Percentiles rank a stretch among this genome's conserved stretches.
These are phyloP conservation scores for Exophiala oligosperma DNA, from an alignment of 2,329 filamentous ascomycete genomes.

Conservation along the genomic window DNA sequence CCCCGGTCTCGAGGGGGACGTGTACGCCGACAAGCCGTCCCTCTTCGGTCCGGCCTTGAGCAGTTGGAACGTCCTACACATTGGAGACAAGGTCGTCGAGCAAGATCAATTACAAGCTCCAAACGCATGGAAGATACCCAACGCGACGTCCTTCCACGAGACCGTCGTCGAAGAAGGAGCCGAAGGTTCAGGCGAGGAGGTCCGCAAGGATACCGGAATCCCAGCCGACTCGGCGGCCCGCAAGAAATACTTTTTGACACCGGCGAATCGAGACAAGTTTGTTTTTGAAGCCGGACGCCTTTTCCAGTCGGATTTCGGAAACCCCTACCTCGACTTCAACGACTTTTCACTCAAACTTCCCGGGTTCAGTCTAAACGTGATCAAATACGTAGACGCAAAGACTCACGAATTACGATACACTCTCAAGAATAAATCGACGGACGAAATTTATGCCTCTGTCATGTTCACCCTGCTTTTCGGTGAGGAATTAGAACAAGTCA, in stretches of 20 bases:
- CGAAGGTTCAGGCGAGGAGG: conserved; percentile 55
- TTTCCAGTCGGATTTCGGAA: conserved; percentile 77
- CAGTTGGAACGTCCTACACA: conserved; percentile 73
- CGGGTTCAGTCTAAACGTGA: conserved; percentile 38
- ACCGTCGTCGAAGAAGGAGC: conserved; percentile 66
- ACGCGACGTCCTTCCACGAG: conserved; percentile 45
- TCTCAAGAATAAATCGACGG: conserved; percentile 75
- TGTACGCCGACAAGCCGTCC: conserved; percentile 81
- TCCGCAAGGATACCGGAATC: conserved; percentile 50
- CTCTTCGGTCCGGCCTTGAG: conserved; percentile 80
- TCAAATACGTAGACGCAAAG: conserved; percentile 56
- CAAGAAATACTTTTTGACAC: conserved; percentile 62
- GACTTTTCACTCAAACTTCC: conserved; percentile 42
- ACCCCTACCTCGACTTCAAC: conserved; percentile 88
- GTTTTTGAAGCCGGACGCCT: conserved; percentile 61
- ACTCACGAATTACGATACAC: conserved; percentile 89
- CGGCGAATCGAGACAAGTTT: conserved; percentile 57
- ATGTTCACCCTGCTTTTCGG: conserved; percentile 70
- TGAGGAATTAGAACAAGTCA: conserved; percentile 28
- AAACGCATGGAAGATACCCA: conserved; percentile 26
- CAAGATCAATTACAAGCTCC: conserved; percentile 18
- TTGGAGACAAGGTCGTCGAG: conserved; percentile 39
- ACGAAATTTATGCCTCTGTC: conserved; percentile 76
- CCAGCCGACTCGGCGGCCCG: conserved; percentile 56
- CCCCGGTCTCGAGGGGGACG: conserved; percentile 85